A percentile compares a stretch with the other conserved stretches of the same genome.
phyloP scores from a whole-genome alignment of 768 basidiomycete genomes.

The Podaxis carcinomalis region DNA sequence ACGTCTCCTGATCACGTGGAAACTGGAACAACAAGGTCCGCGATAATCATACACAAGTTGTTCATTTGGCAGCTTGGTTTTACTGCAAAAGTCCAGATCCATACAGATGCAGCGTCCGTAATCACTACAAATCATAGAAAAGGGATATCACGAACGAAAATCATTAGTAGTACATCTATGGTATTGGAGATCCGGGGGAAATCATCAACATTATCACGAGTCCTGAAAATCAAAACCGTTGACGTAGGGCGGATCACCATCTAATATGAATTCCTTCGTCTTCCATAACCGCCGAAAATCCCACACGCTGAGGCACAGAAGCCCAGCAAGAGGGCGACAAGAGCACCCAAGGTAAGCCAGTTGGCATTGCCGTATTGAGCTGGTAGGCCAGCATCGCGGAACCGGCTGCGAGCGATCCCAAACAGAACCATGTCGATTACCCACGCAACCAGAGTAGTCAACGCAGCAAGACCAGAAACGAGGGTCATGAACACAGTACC shows the following conservation, averaged over 20 bases:
- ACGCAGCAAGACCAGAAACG: constrained; percentile 56
- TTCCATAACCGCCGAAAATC: constrained; percentile 62
- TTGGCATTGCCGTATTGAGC: constrained; percentile 75
- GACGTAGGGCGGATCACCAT: not conserved
- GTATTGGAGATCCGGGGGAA: not conserved
- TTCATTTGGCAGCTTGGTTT: not conserved
- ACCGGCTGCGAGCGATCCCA: constrained; percentile 58
- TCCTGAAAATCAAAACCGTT: too few species aligned
- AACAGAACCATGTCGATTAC: constrained; percentile 81
- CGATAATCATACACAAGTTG: too few species aligned
- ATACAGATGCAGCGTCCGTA: not conserved
- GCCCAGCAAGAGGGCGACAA: constrained; percentile 60
- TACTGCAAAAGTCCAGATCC: not conserved
- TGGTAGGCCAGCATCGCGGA: constrained; percentile 40
- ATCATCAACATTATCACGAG: not conserved
- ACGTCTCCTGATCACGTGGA: not conserved
- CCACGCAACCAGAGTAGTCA: constrained; percentile 66
- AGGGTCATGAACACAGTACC: constrained; percentile 81
- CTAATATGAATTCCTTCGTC: constrained; percentile 25
- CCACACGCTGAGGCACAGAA: constrained; percentile 66
- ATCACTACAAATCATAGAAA: not conserved
- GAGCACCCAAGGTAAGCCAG: constrained; percentile 77
- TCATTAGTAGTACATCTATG: not conserved
- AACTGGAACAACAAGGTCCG: not conserved
- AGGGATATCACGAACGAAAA: not conserved